A percentile compares a stretch with the other conserved stretches of the same genome.
These are phyloP conservation scores for Linderniella brevidens DNA, from an alignment of 257 asterid species.

Conservation along the genomic window DNA sequence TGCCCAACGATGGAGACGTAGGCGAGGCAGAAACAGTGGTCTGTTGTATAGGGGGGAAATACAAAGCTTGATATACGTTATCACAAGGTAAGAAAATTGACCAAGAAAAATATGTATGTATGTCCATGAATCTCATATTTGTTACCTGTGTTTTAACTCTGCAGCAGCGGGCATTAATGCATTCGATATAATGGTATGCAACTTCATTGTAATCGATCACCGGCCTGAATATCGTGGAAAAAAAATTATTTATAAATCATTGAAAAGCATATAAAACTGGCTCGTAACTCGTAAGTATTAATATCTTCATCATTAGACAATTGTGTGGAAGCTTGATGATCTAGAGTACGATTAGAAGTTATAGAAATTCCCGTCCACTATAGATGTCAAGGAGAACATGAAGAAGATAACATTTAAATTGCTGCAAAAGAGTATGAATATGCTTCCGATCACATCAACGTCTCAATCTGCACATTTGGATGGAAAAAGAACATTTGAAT, in stretches of 20 bases:
- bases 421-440: too few species aligned
- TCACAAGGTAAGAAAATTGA: background rate
- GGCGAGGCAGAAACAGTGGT: conserved; percentile 18
- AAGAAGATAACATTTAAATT: too few species aligned
- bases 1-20: conserved; percentile 14
- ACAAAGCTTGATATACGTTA: conserved; percentile 3
- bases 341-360: too few species aligned
- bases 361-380: too few species aligned
- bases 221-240: too few species aligned
- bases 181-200: conserved; percentile 61
- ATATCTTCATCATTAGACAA: background rate
- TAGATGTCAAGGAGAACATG: too few species aligned
- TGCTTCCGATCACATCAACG: too few species aligned
- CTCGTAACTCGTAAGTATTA: background rate
- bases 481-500: too few species aligned
- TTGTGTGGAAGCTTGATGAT: background rate
- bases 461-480: too few species aligned
- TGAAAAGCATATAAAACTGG: too few species aligned
- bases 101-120: background rate
- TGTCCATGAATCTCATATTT: background rate
- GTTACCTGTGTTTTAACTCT: conserved; percentile 37
- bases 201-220: conserved; percentile 60
- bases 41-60: conserved; percentile 18
- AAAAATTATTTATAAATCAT: background rate
- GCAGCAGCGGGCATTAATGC: conserved; percentile 40